Conservation (phyloP, 2,329 filamentous ascomycete genomes). For the Dactylellina haptotyla region DNA sequence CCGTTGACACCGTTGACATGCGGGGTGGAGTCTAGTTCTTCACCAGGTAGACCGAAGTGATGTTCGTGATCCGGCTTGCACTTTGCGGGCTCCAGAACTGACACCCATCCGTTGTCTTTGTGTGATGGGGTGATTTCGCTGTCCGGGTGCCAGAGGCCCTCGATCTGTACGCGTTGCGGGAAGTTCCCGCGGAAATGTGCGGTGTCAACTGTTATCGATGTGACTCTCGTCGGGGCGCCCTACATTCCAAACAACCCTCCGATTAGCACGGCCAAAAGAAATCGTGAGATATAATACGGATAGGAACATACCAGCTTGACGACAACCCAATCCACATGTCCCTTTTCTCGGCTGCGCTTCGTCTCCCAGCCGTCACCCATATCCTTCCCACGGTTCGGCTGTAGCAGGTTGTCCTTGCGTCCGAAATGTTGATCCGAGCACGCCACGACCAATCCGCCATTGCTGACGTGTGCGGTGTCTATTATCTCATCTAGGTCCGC, state of each 20-base stretch:
- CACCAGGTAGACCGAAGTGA: constrained; percentile 22
- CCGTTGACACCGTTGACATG: not conserved
- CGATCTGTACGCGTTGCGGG: constrained; percentile 77
- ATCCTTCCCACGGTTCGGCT: constrained; percentile 80
- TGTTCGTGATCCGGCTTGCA: constrained; percentile 47
- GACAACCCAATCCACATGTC: constrained; percentile 83
- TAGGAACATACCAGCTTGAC: constrained; percentile 68
- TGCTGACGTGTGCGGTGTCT: constrained; percentile 80
- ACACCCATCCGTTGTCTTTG: constrained; percentile 63
- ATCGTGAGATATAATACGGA: not conserved
- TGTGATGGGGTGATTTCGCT: constrained; percentile 24
- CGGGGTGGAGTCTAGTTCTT: constrained; percentile 57
- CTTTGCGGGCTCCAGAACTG: constrained; percentile 65
- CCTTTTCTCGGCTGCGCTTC: constrained; percentile 75
- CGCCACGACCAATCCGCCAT: constrained; percentile 77
- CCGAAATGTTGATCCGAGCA: constrained; percentile 89
- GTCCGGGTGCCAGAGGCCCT: constrained; percentile 64
- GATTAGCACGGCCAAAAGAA: not conserved
- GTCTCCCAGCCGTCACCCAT: constrained; percentile 94
- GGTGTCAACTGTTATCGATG: constrained; percentile 75
- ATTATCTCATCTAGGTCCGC: constrained; percentile 72
- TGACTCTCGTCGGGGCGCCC: constrained; percentile 39
- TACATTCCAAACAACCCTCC: not conserved
- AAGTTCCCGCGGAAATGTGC: constrained; percentile 87
- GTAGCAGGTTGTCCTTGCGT: constrained; percentile 80